These are phyloP conservation scores for Xylariaceae sp. DNA, from an alignment of 2,329 filamentous ascomycete genomes.

Conservation along the genomic window DNA sequence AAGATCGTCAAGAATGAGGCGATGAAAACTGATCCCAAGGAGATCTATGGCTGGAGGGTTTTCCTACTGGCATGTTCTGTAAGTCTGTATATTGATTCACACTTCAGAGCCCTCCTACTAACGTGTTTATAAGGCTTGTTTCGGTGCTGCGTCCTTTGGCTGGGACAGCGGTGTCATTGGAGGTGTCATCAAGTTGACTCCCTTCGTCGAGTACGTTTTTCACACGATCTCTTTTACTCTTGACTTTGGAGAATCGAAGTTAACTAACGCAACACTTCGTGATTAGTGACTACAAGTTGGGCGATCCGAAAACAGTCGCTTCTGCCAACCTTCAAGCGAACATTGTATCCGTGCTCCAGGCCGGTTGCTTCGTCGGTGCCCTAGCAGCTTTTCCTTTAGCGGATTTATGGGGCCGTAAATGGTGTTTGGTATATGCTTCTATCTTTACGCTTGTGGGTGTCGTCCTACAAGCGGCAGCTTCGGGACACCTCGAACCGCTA, in stretches of 20 bases:
- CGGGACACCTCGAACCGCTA: conserved; percentile 63
- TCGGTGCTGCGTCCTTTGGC: conserved; percentile 65
- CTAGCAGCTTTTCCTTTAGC: conserved; percentile 57
- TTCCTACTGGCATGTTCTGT: conserved; percentile 68
- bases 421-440: conserved; percentile 60
- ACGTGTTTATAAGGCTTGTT: conserved; percentile 45
- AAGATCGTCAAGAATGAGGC: conserved; percentile 64
- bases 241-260: background rate
- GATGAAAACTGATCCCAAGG: conserved; percentile 69
- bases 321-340: conserved; percentile 66
- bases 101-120: conserved; percentile 8
- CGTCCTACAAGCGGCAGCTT: conserved; percentile 65
- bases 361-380: conserved; percentile 50
- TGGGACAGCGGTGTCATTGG: conserved; percentile 70
- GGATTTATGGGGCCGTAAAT: conserved; percentile 61
- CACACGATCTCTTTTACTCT: background rate
- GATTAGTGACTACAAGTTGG: conserved; percentile 59
- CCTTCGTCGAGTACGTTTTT: conserved; percentile 58
- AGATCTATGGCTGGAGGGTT: conserved; percentile 75
- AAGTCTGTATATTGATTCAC: conserved; percentile 27
- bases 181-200: conserved; percentile 66
- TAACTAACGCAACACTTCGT: conserved; percentile 17
- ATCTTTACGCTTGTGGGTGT: conserved; percentile 63
- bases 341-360: conserved; percentile 65
- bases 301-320: conserved; percentile 47